Evolutionary conservation across 2,329 filamentous ascomycete genomes (phyloP).

Genomic region (Lasiodiplodia hormozganensis): DNA sequence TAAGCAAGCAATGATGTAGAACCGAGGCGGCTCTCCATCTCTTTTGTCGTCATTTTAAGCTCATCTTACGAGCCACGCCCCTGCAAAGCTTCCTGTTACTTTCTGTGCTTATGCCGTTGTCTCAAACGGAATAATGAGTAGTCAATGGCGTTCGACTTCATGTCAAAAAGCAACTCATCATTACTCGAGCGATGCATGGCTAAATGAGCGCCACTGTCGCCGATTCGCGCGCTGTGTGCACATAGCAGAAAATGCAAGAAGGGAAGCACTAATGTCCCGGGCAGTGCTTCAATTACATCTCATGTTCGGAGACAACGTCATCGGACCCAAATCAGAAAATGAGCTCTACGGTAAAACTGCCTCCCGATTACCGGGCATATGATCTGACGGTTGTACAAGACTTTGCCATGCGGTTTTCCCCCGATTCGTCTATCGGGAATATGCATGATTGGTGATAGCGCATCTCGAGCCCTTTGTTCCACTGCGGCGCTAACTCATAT

Average conservation of each 20-base stretch:
- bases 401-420: slow-evolving; percentile 46
- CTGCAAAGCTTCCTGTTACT: too few relatives aligned
- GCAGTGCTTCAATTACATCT: slow-evolving; percentile 52
- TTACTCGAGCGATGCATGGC: too few relatives aligned
- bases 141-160: too few relatives aligned
- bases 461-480: background rate
- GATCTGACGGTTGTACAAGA: slow-evolving; percentile 35
- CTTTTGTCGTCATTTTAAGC: too few relatives aligned
- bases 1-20: background rate
- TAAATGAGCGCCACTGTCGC: too few relatives aligned
- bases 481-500: background rate
- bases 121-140: too few relatives aligned
- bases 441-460: slow-evolving; percentile 49
- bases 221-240: too few relatives aligned
- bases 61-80: too few relatives aligned
- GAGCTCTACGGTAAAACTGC: slow-evolving; percentile 42
- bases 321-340: slow-evolving; percentile 49
- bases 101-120: too few relatives aligned
- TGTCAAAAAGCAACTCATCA: too few relatives aligned
- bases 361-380: background rate
- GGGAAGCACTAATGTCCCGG: background rate
- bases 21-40: too few relatives aligned
- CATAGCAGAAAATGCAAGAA: too few relatives aligned
- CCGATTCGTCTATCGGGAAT: slow-evolving; percentile 49
- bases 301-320: slow-evolving; percentile 53